Conservation (phyloP, 208 protist genomes). For the Trypanosoma congolense region DNA sequence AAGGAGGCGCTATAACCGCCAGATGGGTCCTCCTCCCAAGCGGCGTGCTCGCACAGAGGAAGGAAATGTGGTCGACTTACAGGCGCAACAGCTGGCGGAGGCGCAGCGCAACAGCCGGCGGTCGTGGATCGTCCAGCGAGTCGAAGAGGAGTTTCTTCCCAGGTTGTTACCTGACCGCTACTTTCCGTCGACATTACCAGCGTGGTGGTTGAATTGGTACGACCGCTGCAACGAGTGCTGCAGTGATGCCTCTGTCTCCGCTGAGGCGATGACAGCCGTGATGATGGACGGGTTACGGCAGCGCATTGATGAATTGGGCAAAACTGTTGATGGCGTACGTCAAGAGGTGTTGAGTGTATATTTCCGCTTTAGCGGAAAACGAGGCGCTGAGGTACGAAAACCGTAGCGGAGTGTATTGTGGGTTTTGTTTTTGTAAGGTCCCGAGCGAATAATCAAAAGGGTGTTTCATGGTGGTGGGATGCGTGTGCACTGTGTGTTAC, state of each 20-base stretch:
- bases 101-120: slow-evolving; percentile 12
- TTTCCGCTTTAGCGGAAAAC: too few relatives aligned
- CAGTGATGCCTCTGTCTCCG: slow-evolving; percentile 11
- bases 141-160: slow-evolving; percentile 19
- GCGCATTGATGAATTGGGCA: slow-evolving; percentile 4
- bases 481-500: too few relatives aligned
- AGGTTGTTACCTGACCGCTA: slow-evolving; percentile 20
- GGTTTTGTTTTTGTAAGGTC: too few relatives aligned
- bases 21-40: neutral
- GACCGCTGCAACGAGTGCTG: slow-evolving; percentile 15
- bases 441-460: too few relatives aligned
- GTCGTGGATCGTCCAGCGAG: slow-evolving; percentile 14
- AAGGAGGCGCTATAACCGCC: neutral
- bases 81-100: slow-evolving; percentile 10
- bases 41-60: neutral
- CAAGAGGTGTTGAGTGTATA: neutral
- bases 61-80: neutral
- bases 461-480: too few relatives aligned
- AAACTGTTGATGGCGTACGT: slow-evolving; percentile 5
- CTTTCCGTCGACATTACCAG: slow-evolving; percentile 21
- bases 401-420: too few relatives aligned
- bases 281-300: slow-evolving; percentile 15
- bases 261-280: slow-evolving; percentile 12
- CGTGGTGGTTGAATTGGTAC: slow-evolving; percentile 29
- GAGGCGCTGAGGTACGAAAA: too few relatives aligned